These are phyloP conservation scores for Leonotis leonurus DNA, from an alignment of 257 asterid species.

Conservation along the genomic window DNA sequence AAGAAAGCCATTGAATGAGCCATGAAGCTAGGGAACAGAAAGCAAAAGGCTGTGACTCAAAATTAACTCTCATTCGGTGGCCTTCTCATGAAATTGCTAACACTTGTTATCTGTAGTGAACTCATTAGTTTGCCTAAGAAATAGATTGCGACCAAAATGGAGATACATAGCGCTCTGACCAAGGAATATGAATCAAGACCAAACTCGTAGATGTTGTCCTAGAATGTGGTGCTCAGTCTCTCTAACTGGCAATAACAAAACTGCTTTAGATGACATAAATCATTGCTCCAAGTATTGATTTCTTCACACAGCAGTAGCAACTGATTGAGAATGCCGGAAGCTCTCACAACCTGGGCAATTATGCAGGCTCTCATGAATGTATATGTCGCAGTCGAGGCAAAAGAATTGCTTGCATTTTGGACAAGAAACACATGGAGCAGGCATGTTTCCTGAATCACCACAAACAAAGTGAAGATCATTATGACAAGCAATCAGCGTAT, in stretches of 20 bases:
- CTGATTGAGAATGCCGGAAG: conserved; percentile 45
- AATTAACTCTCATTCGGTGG: too few relatives aligned
- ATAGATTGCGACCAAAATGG: not conserved
- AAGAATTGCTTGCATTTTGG: conserved; percentile 81
- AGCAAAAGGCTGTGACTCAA: not conserved
- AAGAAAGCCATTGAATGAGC: too few relatives aligned
- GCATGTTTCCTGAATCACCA: conserved; percentile 53
- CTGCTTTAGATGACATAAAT: not conserved
- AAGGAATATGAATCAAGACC: not conserved
- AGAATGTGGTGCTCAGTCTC: too few relatives aligned
- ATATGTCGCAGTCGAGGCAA: conserved; percentile 94
- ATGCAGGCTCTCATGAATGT: conserved; percentile 94
- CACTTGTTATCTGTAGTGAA: not conserved
- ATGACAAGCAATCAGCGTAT: not conserved
- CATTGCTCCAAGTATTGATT: not conserved
- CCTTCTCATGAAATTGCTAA: not conserved
- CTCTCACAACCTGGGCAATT: conserved; percentile 98
- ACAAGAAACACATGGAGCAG: conserved; percentile 60
- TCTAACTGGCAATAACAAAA: not conserved
- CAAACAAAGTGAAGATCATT: not conserved
- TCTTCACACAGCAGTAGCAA: conserved; percentile 16
- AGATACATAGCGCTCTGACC: too few relatives aligned
- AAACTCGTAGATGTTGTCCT: too few relatives aligned
- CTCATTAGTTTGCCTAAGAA: not conserved
- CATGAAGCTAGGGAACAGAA: too few relatives aligned